Evolutionary conservation across 2,329 filamentous ascomycete species (phyloP).

Genomic region (Neoarthrinium moseri): DNA sequence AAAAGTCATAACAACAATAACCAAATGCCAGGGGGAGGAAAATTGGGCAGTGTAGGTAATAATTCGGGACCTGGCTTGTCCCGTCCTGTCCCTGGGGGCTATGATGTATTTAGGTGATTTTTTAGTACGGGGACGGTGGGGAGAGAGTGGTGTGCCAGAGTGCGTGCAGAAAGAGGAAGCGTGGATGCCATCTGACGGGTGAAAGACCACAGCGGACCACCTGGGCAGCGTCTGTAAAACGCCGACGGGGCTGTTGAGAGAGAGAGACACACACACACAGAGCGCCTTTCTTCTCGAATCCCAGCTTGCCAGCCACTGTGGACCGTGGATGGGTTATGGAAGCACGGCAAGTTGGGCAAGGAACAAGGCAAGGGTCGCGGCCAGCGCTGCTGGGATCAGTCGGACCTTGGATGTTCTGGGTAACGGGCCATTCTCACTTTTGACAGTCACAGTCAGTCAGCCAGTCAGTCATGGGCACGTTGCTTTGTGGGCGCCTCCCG

Average conservation of each 20-base stretch:
- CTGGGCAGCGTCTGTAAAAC: too few relatives aligned
- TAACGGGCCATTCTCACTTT: neutral
- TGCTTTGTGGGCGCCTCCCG: neutral
- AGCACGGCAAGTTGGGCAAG: neutral
- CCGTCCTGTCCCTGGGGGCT: neutral
- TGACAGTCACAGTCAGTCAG: neutral
- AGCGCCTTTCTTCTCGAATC: neutral
- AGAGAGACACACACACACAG: neutral
- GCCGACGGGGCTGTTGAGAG: neutral
- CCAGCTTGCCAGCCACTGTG: neutral
- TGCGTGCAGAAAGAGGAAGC: neutral
- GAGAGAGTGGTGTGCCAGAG: neutral
- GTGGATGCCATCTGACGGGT: neutral
- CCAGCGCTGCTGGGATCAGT: neutral
- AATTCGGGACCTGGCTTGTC: neutral
- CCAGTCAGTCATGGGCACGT: neutral
- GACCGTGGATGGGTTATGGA: neutral
- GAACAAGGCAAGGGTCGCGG: neutral
- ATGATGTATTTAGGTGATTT: constrained; percentile 9
- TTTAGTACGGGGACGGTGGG: constrained; percentile 2
- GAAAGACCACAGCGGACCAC: too few relatives aligned
- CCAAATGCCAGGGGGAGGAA: neutral
- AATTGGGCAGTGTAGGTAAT: neutral
- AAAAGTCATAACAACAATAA: neutral
- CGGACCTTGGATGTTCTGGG: neutral